Base-by-base conservation (phyloP, 1,284 basidiomycete species). In the Leccinum huronense region DNA sequence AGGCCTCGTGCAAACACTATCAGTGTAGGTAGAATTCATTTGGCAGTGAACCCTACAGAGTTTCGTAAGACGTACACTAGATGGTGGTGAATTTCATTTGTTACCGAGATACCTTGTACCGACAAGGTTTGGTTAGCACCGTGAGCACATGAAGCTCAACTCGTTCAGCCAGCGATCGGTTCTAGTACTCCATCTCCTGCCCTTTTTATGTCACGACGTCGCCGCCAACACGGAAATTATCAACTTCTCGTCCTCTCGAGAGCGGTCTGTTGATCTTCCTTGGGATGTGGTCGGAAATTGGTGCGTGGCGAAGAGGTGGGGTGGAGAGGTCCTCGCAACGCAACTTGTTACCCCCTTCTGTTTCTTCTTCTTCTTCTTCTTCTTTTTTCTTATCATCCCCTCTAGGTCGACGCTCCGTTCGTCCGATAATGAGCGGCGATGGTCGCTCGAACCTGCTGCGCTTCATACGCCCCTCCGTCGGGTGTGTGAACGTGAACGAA, bases 141-240 rank as follows among this genome's bases (percentile, higher is more conserved):
- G 5, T 27, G 73, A 56, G 59, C 62, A 71, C 72, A 70, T 73
- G 71, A 72, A 64, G 19, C 34, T 55, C 57, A 30, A 55, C 61
- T 59, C 11, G 66, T 58, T 57, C 55, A 23, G 42, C 57, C 62
- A 53, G 45, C 66, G 64, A 66, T 67, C 71, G 36, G 42, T 67
- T 65, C 63, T 68, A 48, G 45, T 23, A 34, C 45, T 66, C 57
- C 58, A 36, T 64, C 45, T 72, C 33, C 58, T 77, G 0, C 65
- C 38, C 60, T 61, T 75, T 57, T 66, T 69, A 67, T 75, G 68
- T 67, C 72, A 76, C 65, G 53, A 62, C 40, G 76, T 67, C 36
- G 66, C 75, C 58, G 86, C 80, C 23, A 89, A 90, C 74, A 90
- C 88, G 36, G 87, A 90, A 75, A 88, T 89, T 63, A 73, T 84